Evolutionary conservation across 2,329 filamentous ascomycete genomes (phyloP), one percentile per base, ranked within the genome.

Genomic region (Penicillium psychrosexuale): DNA sequence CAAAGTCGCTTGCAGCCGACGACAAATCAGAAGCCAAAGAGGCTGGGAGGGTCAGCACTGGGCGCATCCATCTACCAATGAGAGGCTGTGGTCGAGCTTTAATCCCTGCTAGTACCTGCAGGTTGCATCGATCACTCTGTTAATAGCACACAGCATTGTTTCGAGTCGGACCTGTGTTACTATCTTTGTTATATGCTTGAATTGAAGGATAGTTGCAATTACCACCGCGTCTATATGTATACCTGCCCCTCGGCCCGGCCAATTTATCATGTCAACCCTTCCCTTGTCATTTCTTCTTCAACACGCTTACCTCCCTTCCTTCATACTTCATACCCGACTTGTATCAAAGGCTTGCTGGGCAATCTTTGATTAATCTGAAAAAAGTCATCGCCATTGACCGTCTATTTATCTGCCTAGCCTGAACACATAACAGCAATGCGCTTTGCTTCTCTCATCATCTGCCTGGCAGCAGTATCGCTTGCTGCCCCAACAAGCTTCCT

Each of bases 401-500:
- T 19, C 52, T 57, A 55, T 36, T 38, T 44, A 31, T 48, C 44
- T 50, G 47, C 47, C 54, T 19, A 13, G 11, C 48, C 52, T 60
- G 61, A 48, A 38, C 66, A 65, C 62, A 59, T 52, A 55, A 55
- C 59, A 45, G 38, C 45, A 19, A 65, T 65, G 63, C 61, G 53
- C 27, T 43, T 64, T 43, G 45, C 67, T 30, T 59, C 68, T 22
- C 47, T 72, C 22, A 37, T 69, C 45, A 60, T 67, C 52, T 68
- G 66, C 34, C 50, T 75, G 56, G 65, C 67, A 43, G 67, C 69
- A 40, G 62, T 63, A 37, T 66, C 72, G 19, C 55, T 67, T 51
- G 72, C 72, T 36, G 72, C 71, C 37, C 74, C 75, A 13, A 60
- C 69, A 27, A 61, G 57, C 38, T 57, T 69, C 55, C 65, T 70